Evolutionary conservation across 805 yeast genomes (phyloP), one percentile per base, ranked within the genome.

Genomic region (Saccharomycopsis sp.): DNA sequence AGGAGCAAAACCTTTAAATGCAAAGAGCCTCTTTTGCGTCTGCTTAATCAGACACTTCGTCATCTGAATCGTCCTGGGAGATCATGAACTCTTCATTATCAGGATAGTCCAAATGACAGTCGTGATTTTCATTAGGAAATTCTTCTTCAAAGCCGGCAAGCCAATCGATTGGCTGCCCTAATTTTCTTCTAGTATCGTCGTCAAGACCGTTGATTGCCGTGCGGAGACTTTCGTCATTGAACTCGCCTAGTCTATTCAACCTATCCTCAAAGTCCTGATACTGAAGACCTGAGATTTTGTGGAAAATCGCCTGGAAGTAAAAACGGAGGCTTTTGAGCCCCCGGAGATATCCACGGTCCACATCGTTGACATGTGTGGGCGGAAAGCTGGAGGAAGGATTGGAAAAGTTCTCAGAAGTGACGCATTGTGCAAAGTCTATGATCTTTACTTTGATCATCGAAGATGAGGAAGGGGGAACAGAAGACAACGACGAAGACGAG

Each of bases 371-470:
- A 64, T 84, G 83, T 47, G 69, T 74, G 1, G 97, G 97, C 2
- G 97, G 96, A 55, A 83, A 85, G 1, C 80, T 77, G 16, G 75
- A 66, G 62, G 64, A 66, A 2, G 48, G 23, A 15, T 34, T 44
- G 12, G 47, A 34, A 29, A 34, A 24, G 58, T 80, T 81, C 50
- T 81, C 85, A 2, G 82, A 82, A 34, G 90, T 87, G 15, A 90
- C 85, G 66, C 96, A 87, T 68, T 91, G 96, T 1, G 98, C 98
- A 77, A 94, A 94, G 72, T 94, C 99, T 64, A 94, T 94, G 57
- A 95, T 79, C 62, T 91, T 82, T n/a, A 91, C 82, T 61, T 70
- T 71, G 41, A 73, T 71, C 66, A 63, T 40, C 65, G 62, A 47
- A 60, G 61, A 1, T 62, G 57, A 3, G 9, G n/a, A n/a, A n/a